Evolutionary conservation across 495 filamentous ascomycete genomes (phyloP), one percentile per base, ranked within the genome.

Genomic region (Apodospora peruviana): DNA sequence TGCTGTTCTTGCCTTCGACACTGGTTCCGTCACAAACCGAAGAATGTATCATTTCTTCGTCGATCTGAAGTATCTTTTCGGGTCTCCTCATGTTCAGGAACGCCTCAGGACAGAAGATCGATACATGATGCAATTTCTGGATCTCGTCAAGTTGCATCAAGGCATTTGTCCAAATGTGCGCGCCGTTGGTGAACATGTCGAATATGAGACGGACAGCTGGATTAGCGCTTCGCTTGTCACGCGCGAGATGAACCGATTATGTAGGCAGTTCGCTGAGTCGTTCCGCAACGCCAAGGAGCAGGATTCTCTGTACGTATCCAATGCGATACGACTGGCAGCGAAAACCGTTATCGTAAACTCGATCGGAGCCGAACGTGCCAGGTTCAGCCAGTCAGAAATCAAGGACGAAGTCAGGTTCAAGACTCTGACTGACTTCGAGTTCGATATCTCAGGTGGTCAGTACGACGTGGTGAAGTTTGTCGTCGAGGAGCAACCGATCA

Each of bases 171-270:
- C 93, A 12, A 99, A 97, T 56, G 70, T 90, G 4, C 80, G 93
- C 48, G 91, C 91, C 1, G 83, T 95, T 24, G 88, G 87, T 18
- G 93, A 99, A 52, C 93, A 99, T 60, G 86, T 99, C 5, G 94
- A 97, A 60, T 99, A 96, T 58, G 93, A 99, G 66, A 93, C 90
- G 5, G 93, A 99, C 60, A 86, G 89, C 23, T 99, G 93, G 93
- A 96, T 99, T 40, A 93, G 85, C 55, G 93, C 94, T 1, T 91
- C 89, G 7, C 79, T 99, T 35, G 86, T 97, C 42, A 96, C 91
- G 43, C 79, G 90, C 41, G 91, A 99, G 64, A 88, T 99, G 64
- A 97, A 96, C 59, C 83, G 83, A 45, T 78, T 97, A 10, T 94
- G 90, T 58, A 79, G 90, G 45, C 87, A 90, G 56, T 86, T 96